A percentile compares a stretch with the other conserved stretches of the same genome.
Evolutionary conservation across 2,329 filamentous ascomycete genomes (phyloP).

Genomic region (Fusarium redolens): DNA sequence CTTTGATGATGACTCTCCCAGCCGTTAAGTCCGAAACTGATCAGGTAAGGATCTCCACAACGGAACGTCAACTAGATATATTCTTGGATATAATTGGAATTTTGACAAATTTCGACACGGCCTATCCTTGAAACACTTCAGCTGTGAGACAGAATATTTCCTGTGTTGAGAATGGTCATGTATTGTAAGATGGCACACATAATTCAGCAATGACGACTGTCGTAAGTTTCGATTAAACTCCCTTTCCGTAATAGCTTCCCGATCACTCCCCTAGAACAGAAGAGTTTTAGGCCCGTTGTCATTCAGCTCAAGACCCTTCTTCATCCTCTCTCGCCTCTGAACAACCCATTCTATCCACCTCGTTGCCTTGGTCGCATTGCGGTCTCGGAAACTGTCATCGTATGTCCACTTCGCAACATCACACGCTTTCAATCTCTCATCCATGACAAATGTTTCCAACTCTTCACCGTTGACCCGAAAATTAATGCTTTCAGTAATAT

Average conservation of each 20-base stretch:
- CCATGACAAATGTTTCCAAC: not conserved
- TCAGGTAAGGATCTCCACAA: not conserved
- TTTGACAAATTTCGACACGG: not conserved
- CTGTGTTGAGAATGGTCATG: too few relatives aligned
- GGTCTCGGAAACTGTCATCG: not conserved
- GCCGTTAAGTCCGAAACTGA: slow-evolving; percentile 1
- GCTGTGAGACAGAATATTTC: too few relatives aligned
- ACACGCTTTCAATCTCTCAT: not conserved
- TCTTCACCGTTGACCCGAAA: slow-evolving; percentile 3
- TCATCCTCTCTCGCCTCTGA: not conserved
- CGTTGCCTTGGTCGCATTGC: not conserved
- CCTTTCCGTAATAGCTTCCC: not conserved
- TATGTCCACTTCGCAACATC: not conserved
- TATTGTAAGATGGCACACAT: too few relatives aligned
- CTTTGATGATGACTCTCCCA: slow-evolving; percentile 2
- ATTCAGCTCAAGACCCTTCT: not conserved
- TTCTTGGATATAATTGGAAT: not conserved
- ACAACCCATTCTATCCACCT: not conserved
- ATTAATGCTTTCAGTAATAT: not conserved
- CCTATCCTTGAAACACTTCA: too few relatives aligned
- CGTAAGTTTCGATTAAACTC: too few relatives aligned
- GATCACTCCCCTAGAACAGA: rapidly evolving
- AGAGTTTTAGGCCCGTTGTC: not conserved
- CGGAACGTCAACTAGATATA: not conserved
- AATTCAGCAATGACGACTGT: too few relatives aligned